phyloP scores from a whole-genome alignment of 495 filamentous ascomycete genomes.

The Penicillium paxilli region DNA sequence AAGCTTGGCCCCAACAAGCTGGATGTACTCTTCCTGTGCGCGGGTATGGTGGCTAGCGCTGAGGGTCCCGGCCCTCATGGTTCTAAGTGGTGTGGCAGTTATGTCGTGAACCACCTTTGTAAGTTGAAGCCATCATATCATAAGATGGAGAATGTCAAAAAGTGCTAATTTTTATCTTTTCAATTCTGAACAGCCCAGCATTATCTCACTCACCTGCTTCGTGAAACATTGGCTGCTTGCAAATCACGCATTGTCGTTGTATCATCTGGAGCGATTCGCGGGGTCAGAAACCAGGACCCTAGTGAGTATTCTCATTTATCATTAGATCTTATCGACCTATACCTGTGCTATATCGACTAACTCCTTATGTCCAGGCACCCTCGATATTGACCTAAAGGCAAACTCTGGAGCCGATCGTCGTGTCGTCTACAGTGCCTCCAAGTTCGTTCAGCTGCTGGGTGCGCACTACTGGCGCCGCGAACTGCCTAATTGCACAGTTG shows the following conservation, averaged over 20 bases:
- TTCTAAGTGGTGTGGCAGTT: slow-evolving; percentile 26
- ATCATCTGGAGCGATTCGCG: slow-evolving; percentile 30
- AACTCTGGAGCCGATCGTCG: slow-evolving; percentile 21
- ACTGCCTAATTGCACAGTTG: slow-evolving; percentile 22
- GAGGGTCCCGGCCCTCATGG: slow-evolving; percentile 25
- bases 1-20: slow-evolving; percentile 17
- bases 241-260: slow-evolving; percentile 28
- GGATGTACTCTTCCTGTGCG: slow-evolving; percentile 23
- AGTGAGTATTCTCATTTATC: slow-evolving; percentile 18
- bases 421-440: slow-evolving; percentile 28
- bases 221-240: slow-evolving; percentile 21
- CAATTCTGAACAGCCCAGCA: slow-evolving; percentile 20
- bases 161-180: background rate
- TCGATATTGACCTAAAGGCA: slow-evolving; percentile 29
- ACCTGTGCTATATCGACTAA: background rate
- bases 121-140: slow-evolving; percentile 6
- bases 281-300: slow-evolving; percentile 22
- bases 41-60: slow-evolving; percentile 20
- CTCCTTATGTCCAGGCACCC: slow-evolving; percentile 17
- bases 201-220: slow-evolving; percentile 26
- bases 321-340: too few relatives aligned
- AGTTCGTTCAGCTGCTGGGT: slow-evolving; percentile 26
- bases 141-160: background rate
- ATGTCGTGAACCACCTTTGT: slow-evolving; percentile 31
- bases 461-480: slow-evolving; percentile 31